Percentiles rank a stretch among this genome's conserved stretches.
These are phyloP conservation scores for Astragalus glycyphyllos DNA, from an alignment of 306 rosid genomes.

Conservation along the genomic window DNA sequence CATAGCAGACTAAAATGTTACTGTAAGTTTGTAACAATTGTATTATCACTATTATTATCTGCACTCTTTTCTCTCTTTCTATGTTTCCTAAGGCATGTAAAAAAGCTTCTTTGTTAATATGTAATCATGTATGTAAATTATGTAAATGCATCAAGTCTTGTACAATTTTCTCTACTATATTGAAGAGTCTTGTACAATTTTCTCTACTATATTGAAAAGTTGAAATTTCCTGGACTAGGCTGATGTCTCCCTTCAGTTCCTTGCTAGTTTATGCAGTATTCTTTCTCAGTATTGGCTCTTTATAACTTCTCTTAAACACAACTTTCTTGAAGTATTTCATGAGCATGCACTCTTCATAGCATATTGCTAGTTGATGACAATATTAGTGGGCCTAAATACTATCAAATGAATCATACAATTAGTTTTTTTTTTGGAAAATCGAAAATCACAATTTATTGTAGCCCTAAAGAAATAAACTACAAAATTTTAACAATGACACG, in stretches of 20 bases:
- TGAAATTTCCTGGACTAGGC: background rate
- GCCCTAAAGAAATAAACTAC: no score
- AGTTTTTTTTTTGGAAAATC: no score
- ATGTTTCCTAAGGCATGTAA: constrained; percentile 33
- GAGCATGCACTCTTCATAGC: constrained; percentile 6
- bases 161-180: background rate
- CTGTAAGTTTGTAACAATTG: constrained; percentile 27
- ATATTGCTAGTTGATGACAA: background rate
- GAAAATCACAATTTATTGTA: no score
- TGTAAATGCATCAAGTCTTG: constrained; percentile 15
- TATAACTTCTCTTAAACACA: constrained; percentile 1
- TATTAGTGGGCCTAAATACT: no score
- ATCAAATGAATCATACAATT: no score
- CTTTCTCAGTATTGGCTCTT: constrained; percentile 14
- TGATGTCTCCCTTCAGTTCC: constrained; percentile 32
- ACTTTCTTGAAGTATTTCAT: background rate
- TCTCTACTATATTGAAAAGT: background rate
- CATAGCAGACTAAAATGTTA: constrained; percentile 23
- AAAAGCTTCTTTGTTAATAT: constrained; percentile 11
- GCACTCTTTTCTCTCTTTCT: constrained; percentile 9
- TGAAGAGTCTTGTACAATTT: background rate
- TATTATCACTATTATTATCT: background rate
- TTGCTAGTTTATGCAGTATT: constrained; percentile 1
- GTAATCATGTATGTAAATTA: constrained; percentile 26
- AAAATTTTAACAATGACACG: no score